phyloP scores from a whole-genome alignment of 257 asterid species.

The Ligustrum vulgare region DNA sequence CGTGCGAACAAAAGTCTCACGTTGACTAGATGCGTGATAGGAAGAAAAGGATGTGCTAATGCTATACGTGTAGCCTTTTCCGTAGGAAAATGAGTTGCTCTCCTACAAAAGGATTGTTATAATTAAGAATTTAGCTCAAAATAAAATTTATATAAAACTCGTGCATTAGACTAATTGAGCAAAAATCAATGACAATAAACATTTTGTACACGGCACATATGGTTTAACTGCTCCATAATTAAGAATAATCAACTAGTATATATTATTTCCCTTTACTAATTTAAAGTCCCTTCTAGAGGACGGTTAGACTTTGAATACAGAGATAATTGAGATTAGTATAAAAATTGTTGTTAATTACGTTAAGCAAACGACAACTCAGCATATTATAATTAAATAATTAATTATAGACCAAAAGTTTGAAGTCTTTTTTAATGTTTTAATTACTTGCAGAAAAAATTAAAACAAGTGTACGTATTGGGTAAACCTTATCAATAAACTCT shows the following conservation, averaged over 20 bases:
- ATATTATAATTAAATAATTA: not conserved
- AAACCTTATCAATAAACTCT: constrained; percentile 53
- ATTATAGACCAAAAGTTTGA: not conserved
- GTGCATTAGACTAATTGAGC: too few relatives aligned
- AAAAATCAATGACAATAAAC: too few relatives aligned
- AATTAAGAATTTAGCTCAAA: too few relatives aligned
- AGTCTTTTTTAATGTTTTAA: too few relatives aligned
- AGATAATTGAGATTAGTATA: not conserved
- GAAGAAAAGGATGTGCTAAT: too few relatives aligned
- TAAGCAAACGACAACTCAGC: not conserved
- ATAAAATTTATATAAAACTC: too few relatives aligned
- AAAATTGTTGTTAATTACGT: not conserved
- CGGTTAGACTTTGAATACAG: not conserved
- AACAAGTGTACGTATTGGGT: not conserved
- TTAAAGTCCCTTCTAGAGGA: not conserved
- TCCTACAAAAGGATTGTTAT: not conserved
- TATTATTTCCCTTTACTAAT: not conserved
- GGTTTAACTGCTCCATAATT: not conserved
- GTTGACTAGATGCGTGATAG: too few relatives aligned
- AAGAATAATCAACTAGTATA: too few relatives aligned
- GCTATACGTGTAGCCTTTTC: too few relatives aligned
- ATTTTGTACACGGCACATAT: too few relatives aligned
- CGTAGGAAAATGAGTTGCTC: not conserved
- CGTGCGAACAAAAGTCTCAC: too few relatives aligned
- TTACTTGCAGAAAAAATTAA: not conserved